A percentile compares a stretch with the other conserved stretches of the same genome.
Evolutionary conservation across 352 stramenopile species (phyloP).

Genomic region (Globisporangium recalcitrans): DNA sequence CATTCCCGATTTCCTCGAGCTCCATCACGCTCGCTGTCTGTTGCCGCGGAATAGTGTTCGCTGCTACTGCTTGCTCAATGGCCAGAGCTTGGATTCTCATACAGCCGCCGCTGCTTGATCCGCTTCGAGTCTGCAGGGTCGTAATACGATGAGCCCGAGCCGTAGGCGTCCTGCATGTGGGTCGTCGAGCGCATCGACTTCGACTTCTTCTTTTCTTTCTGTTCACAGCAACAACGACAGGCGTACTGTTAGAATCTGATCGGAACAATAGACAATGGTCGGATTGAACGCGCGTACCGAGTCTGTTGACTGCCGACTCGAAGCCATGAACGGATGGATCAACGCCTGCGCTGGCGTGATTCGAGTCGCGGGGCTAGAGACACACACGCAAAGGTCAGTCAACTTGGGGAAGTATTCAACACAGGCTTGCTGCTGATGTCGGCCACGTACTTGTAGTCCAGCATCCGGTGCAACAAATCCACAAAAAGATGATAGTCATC

Average conservation of each 20-base stretch:
- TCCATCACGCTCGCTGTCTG: neutral
- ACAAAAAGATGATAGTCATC: constrained; percentile 91
- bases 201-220: constrained; percentile 34
- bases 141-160: constrained; percentile 10
- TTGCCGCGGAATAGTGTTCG: neutral
- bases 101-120: constrained; percentile 40
- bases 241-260: neutral
- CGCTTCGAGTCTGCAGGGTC: constrained; percentile 22
- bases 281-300: constrained; percentile 21
- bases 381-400: neutral
- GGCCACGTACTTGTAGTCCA: constrained; percentile 89
- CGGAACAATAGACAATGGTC: neutral
- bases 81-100: constrained; percentile 31
- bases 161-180: constrained; percentile 25
- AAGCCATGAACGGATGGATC: constrained; percentile 89
- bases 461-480: constrained; percentile 92
- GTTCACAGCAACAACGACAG: constrained; percentile 14
- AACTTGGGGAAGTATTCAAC: neutral
- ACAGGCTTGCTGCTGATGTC: neutral
- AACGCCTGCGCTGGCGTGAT: constrained; percentile 93
- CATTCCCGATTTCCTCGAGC: no score
- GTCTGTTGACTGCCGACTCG: constrained; percentile 34
- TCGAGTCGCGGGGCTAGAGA: constrained; percentile 64
- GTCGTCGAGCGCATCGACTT: constrained; percentile 47
- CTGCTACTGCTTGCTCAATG: constrained; percentile 24